Evolutionary conservation across 352 stramenopile genomes (phyloP), one percentile per base, ranked within the genome.

Genomic region (Pythium phragmiticola): DNA sequence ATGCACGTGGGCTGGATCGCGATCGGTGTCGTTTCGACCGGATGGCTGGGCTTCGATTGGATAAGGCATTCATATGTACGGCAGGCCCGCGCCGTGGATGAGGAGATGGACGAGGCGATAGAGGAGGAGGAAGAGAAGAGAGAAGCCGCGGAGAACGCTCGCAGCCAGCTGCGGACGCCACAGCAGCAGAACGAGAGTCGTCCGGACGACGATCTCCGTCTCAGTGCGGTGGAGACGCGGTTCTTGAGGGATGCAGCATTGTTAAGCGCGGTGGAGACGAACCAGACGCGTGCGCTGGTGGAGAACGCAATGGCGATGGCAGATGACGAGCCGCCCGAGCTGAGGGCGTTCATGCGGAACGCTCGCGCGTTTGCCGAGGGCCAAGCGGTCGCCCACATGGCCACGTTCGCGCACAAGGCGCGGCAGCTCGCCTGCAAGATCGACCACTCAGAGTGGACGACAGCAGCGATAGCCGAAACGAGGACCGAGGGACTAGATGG

Each of bases 1-100:
- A 70, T 89, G 37, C 86, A 87, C 71, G 57, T 89, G 33, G 77
- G 80, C 14, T 87, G 78, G 80, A 70, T 87, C 30, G 74, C 43
- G 2, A 82, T 87, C 42, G 69, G 47, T 6, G 70, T 70, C 0
- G 23, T 69, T 12, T 68, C 69, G 1, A 55, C 66, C 4, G 26
- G 26, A 5, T 30, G 26, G 3, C 3, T 30, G 26, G 26, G 26
- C 26, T 30, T 30, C 4, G 26, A 30, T 5, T 30, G 26, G 26
- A 5, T 5, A 30, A 5, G 26, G 26, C 26, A 30, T 2, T 2
- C 26, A 30, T 5, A 30, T 1, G 26, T 5, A 30, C 26, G 26
- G 26, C 26, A 30, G 26, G 26, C 4, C 26, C 26, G 26, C 26
- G 26, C 26, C 26, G 26, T 30, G 26, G 1, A 30, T 1, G 4